Evolutionary conservation across 768 basidiomycete species (phyloP).

Genomic region (Hemileccinum impolitum): DNA sequence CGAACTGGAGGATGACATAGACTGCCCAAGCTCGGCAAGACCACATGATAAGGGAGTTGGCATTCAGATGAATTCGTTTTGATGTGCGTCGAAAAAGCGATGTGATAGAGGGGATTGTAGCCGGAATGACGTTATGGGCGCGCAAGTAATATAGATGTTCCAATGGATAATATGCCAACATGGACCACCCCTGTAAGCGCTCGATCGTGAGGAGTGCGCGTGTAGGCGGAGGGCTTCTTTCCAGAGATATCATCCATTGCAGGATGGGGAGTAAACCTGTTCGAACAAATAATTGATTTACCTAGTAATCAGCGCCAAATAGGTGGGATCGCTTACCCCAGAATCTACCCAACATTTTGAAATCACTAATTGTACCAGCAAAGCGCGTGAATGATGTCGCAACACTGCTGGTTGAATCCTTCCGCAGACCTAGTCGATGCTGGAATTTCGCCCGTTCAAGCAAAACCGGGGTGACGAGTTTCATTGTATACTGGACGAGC

Average conservation of each 20-base stretch:
- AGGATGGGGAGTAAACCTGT: conserved; percentile 74
- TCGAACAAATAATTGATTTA: neutral
- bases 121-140: conserved; percentile 57
- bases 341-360: conserved; percentile 70
- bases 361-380: conserved; percentile 56
- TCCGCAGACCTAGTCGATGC: conserved; percentile 57
- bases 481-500: conserved; percentile 72
- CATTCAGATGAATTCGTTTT: conserved; percentile 43
- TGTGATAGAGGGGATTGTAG: conserved; percentile 44
- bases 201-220: conserved; percentile 70
- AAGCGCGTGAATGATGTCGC: conserved; percentile 55
- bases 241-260: conserved; percentile 76
- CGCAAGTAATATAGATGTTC: conserved; percentile 72
- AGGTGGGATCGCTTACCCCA: conserved; percentile 56
- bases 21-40: conserved; percentile 80
- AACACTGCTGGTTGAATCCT: conserved; percentile 48
- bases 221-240: conserved; percentile 69
- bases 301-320: neutral
- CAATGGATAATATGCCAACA: conserved; percentile 78
- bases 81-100: conserved; percentile 41
- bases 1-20: conserved; percentile 75
- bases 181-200: conserved; percentile 68
- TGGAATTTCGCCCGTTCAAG: conserved; percentile 67
- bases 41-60: conserved; percentile 55
- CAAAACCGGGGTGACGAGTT: conserved; percentile 65